Evolutionary conservation across 1,284 basidiomycete genomes (phyloP).

Genomic region (Hortiboletus rubellus): DNA sequence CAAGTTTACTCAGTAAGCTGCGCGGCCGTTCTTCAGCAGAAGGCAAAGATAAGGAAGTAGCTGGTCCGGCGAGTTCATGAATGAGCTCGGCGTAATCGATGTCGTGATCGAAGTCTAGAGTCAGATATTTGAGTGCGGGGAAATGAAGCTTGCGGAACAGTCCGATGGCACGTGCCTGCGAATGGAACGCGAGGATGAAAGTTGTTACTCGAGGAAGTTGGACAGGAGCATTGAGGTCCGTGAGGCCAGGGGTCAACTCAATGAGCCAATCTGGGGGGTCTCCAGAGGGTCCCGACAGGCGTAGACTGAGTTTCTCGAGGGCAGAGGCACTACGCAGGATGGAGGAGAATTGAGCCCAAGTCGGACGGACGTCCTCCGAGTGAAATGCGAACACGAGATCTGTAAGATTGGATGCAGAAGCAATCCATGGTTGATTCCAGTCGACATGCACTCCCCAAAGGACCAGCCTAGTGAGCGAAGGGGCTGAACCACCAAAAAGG

Average conservation of each 20-base stretch:
- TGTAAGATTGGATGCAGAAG: conserved; percentile 38
- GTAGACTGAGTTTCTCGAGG: conserved; percentile 49
- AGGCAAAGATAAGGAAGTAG: conserved; percentile 24
- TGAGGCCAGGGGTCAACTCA: conserved; percentile 17
- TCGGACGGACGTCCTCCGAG: conserved; percentile 55
- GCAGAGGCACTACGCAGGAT: conserved; percentile 50
- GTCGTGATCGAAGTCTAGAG: conserved; percentile 49
- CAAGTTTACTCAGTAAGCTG: conserved; percentile 44
- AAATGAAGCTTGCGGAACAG: conserved; percentile 50
- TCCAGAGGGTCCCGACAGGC: conserved; percentile 52
- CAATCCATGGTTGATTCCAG: conserved; percentile 50
- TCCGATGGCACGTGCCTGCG: conserved; percentile 42
- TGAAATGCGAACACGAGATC: conserved; percentile 60
- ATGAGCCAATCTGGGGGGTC: conserved; percentile 39
- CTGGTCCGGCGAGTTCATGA: conserved; percentile 37
- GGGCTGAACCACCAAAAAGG: conserved; percentile 57
- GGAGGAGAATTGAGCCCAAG: conserved; percentile 47
- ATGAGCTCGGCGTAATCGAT: conserved; percentile 51
- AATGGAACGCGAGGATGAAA: conserved; percentile 50
- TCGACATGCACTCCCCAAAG: conserved; percentile 64
- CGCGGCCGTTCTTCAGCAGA: conserved; percentile 37
- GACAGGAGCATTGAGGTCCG: conserved; percentile 38
- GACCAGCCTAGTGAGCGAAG: conserved; percentile 45
- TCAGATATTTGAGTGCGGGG: conserved; percentile 49
- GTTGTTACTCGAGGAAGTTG: conserved; percentile 48